Evolutionary conservation across 2,329 filamentous ascomycete species (phyloP).

Genomic region (Chrysosporium queenslandicum): DNA sequence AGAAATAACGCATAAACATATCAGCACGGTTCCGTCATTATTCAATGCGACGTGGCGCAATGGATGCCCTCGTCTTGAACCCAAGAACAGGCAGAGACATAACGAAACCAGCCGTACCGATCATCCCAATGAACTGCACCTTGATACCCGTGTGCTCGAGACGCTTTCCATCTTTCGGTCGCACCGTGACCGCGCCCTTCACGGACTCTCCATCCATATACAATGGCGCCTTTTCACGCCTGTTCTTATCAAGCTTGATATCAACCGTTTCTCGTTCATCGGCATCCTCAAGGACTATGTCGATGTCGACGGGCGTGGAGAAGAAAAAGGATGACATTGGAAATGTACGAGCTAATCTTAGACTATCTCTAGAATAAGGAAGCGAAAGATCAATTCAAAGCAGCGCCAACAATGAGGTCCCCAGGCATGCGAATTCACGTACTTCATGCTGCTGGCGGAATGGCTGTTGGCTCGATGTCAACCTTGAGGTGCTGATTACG

Average conservation of each 20-base stretch:
- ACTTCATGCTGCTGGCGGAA: not conserved
- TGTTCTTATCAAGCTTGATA: constrained; percentile 96
- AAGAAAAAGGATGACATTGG: constrained; percentile 97
- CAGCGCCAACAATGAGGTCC: not conserved
- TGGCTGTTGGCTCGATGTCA: not conserved
- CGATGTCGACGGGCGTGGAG: constrained; percentile 95
- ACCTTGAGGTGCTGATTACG: no score
- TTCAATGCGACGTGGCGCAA: not conserved
- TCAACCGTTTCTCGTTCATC: constrained; percentile 94
- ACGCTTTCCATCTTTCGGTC: constrained; percentile 95
- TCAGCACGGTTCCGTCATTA: constrained; percentile 6
- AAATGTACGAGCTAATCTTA: not conserved
- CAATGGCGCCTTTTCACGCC: constrained; percentile 88
- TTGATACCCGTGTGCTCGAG: constrained; percentile 98
- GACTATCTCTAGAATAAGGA: no score
- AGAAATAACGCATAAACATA: not conserved
- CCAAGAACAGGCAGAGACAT: constrained; percentile 2
- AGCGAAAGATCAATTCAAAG: not conserved
- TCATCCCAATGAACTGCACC: constrained; percentile 97
- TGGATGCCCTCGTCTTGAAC: not conserved
- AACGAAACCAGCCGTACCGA: constrained; percentile 51
- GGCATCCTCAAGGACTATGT: constrained; percentile 90
- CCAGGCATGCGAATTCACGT: not conserved
- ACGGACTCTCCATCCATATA: constrained; percentile 98
- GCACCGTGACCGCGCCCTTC: constrained; percentile 86